phyloP scores from a whole-genome alignment of 176 grass and related monocot species.

The Ananas comosus region DNA sequence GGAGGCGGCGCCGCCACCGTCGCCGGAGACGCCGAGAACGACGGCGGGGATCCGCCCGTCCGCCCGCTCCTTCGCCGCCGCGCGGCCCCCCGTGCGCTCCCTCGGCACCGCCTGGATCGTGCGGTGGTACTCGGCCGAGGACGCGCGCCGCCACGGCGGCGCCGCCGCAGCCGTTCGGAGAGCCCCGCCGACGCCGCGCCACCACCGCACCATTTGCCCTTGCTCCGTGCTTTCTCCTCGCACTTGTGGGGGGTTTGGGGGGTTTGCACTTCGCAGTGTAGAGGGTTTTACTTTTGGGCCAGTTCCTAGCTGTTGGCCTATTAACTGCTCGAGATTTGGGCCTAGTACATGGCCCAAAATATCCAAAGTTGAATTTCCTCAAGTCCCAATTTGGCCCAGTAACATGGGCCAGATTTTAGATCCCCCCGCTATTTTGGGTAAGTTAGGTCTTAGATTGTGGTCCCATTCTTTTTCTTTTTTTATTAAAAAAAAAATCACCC shows the following conservation, averaged over 20 bases:
- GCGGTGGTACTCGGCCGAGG: constrained; percentile 43
- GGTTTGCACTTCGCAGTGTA: not conserved
- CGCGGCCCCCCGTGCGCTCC: constrained; percentile 44
- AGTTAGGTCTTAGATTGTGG: too few species aligned
- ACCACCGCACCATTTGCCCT: constrained; percentile 36
- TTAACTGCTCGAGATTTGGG: too few species aligned
- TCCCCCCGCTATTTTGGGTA: too few species aligned
- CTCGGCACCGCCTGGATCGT: constrained; percentile 77
- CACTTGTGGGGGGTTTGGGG: constrained; percentile 20
- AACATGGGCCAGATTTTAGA: too few species aligned
- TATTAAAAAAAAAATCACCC: too few species aligned
- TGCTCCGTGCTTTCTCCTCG: not conserved
- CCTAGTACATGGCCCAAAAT: too few species aligned
- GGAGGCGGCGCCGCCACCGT: not conserved
- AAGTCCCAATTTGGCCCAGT: too few species aligned
- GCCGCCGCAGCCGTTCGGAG: not conserved
- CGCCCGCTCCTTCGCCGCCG: constrained; percentile 51
- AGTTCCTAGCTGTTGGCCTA: too few species aligned
- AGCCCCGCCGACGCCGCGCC: constrained; percentile 25
- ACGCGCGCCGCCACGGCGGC: constrained; percentile 25
- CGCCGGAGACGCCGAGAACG: constrained; percentile 37
- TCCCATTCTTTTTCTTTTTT: too few species aligned
- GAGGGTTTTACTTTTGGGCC: too few species aligned
- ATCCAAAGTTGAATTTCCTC: too few species aligned
- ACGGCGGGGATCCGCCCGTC: constrained; percentile 60